Evolutionary conservation across 345 rosid species (phyloP).

Genomic region (Salix dunnii): DNA sequence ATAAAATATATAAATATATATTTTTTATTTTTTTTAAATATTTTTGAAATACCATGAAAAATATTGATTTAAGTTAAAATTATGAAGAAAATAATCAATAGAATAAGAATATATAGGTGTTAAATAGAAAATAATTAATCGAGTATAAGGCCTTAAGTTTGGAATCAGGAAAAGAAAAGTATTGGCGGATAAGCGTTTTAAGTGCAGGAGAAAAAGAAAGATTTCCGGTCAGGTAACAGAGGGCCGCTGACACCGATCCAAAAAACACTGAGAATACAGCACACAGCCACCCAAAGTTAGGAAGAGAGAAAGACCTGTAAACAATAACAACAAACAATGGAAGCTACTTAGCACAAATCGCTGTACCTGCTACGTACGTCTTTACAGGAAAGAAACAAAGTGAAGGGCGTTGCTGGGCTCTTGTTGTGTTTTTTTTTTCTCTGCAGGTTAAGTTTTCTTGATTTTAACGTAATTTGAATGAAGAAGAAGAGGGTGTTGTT

Average conservation of each 20-base stretch:
- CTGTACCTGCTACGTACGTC: not conserved
- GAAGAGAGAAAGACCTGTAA: not conserved
- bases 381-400: not conserved
- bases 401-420: not conserved
- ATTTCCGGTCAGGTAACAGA: slow-evolving; percentile 1
- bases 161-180: not conserved
- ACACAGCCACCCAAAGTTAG: not conserved
- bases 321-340: too few relatives aligned
- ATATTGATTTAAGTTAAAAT: too few relatives aligned
- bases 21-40: too few relatives aligned
- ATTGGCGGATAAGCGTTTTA: not conserved
- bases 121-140: not conserved
- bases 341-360: not conserved
- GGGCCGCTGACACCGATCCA: too few relatives aligned
- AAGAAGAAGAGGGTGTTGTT: slow-evolving; percentile 2
- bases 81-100: too few relatives aligned
- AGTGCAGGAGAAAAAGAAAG: not conserved
- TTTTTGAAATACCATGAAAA: too few relatives aligned
- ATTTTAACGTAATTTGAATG: not conserved
- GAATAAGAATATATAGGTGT: too few relatives aligned
- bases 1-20: too few relatives aligned
- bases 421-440: not conserved
- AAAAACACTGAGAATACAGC: not conserved
- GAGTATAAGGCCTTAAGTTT: not conserved
- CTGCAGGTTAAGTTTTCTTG: not conserved